A percentile compares a stretch with the other conserved stretches of the same genome.
Evolutionary conservation across 108 stramenopile species (phyloP).

Genomic region (Bacterosira constricta): DNA sequence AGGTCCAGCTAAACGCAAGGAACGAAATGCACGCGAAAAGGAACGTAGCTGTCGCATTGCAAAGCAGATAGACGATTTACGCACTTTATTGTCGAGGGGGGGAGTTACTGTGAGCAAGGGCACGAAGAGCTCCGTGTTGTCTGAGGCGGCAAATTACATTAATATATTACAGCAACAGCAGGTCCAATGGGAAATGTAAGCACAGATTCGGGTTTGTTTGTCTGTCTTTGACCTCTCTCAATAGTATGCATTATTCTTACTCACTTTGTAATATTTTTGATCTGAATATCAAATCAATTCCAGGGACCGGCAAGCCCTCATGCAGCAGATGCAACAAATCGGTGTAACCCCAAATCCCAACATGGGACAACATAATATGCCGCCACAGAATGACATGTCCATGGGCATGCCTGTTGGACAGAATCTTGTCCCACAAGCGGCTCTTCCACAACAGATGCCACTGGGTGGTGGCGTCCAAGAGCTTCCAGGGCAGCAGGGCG

Average conservation of each 20-base stretch:
- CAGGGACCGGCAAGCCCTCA: conserved; percentile 52
- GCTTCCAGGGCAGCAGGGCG: neutral
- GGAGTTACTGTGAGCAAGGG: conserved; percentile 91
- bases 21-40: conserved; percentile 89
- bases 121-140: conserved; percentile 85
- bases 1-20: conserved; percentile 68
- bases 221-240: neutral
- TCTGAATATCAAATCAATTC: neutral
- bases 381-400: conserved; percentile 61
- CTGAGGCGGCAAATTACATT: conserved; percentile 89
- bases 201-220: neutral
- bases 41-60: conserved; percentile 88
- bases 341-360: conserved; percentile 47
- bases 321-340: conserved; percentile 85
- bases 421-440: too few species aligned
- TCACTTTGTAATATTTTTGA: neutral
- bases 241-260: too few species aligned
- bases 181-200: conserved; percentile 85
- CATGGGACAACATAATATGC: conserved; percentile 21
- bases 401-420: conserved; percentile 72
- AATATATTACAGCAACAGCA: conserved; percentile 87
- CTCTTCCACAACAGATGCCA: conserved; percentile 25
- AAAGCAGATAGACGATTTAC: conserved; percentile 81
- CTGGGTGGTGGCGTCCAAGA: conserved; percentile 54
- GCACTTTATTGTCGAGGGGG: conserved; percentile 72